Percentiles rank a stretch among this genome's conserved stretches.
Evolutionary conservation across 2,329 filamentous ascomycete species (phyloP).

Genomic region (Alternaria arbusti): DNA sequence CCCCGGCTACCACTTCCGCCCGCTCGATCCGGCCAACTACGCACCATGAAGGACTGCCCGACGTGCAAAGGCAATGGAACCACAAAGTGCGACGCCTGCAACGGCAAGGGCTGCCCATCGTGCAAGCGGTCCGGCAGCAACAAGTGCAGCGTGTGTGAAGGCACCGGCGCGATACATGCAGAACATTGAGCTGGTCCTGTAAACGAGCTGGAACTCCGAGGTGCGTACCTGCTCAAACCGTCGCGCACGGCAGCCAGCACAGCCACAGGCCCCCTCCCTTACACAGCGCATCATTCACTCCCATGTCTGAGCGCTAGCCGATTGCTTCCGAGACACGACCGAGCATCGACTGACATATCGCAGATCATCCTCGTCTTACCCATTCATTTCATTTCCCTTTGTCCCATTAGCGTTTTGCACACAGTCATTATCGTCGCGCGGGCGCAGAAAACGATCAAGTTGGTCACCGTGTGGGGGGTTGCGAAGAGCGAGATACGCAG

Average conservation of each 20-base stretch:
- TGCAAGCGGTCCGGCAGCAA: constrained; percentile 38
- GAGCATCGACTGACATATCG: constrained; percentile 11
- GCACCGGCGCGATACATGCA: constrained; percentile 41
- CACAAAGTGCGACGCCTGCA: constrained; percentile 43
- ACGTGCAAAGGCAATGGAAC: constrained; percentile 43
- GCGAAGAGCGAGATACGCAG: background rate
- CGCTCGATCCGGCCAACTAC: constrained; percentile 9
- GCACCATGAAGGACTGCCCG: constrained; percentile 41
- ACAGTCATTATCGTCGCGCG: constrained; percentile 19
- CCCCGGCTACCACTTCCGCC: constrained; percentile 14
- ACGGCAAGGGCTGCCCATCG: constrained; percentile 33
- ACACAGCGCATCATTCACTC: background rate
- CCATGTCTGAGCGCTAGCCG: constrained; percentile 5
- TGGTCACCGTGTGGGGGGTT: constrained; percentile 8
- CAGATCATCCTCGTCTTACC: constrained; percentile 14
- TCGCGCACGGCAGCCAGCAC: background rate
- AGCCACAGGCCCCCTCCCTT: constrained; percentile 4
- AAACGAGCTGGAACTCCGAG: constrained; percentile 1
- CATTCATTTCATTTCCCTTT: constrained; percentile 12
- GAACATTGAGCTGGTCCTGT: constrained; percentile 24
- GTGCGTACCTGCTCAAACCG: background rate
- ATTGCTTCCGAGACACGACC: constrained; percentile 1
- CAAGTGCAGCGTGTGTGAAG: constrained; percentile 43
- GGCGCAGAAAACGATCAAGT: constrained; percentile 14
- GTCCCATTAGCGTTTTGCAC: constrained; percentile 3